A percentile compares a stretch with the other conserved stretches of the same genome.
Evolutionary conservation across 371 early-diverging fungal genomes (phyloP).

Genomic region (Phascolomyces articulosus): DNA sequence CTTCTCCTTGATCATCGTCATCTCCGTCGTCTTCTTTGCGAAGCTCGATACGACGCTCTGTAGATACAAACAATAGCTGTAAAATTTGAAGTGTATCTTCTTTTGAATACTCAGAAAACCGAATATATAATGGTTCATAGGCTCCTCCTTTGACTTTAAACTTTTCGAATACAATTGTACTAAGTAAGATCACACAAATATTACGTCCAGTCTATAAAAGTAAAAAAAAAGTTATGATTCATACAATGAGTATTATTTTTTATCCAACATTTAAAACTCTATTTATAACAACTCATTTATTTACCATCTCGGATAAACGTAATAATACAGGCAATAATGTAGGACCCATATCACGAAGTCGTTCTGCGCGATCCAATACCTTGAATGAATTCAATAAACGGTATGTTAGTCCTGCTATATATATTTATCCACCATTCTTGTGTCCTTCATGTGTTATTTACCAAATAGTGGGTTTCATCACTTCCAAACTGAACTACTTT

Average conservation of each 20-base stretch:
- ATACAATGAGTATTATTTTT: background rate
- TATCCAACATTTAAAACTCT: background rate
- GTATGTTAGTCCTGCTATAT: background rate
- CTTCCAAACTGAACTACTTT: constrained; percentile 14
- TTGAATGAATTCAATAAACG: constrained; percentile 6
- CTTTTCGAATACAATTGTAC: constrained; percentile 79
- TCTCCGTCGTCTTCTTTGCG: constrained; percentile 21
- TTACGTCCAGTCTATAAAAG: constrained; percentile 56
- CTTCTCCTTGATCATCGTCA: constrained; percentile 5
- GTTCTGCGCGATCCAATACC: constrained; percentile 84
- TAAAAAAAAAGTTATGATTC: too few species aligned
- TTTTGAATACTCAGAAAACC: constrained; percentile 76
- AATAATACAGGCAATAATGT: constrained; percentile 70
- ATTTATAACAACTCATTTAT: background rate
- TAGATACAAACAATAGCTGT: constrained; percentile 62
- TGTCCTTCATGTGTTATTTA: constrained; percentile 8
- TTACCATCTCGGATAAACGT: constrained; percentile 73
- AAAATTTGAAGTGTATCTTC: constrained; percentile 75
- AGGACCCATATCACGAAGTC: constrained; percentile 72
- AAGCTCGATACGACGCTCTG: constrained; percentile 14
- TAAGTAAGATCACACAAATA: constrained; percentile 73
- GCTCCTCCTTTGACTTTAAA: constrained; percentile 71
- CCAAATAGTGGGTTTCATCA: constrained; percentile 46
- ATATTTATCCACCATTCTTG: background rate
- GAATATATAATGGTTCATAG: constrained; percentile 66